Conservation (phyloP, 2,329 filamentous ascomycete species). For the Calonectria pseudoreteaudii region DNA sequence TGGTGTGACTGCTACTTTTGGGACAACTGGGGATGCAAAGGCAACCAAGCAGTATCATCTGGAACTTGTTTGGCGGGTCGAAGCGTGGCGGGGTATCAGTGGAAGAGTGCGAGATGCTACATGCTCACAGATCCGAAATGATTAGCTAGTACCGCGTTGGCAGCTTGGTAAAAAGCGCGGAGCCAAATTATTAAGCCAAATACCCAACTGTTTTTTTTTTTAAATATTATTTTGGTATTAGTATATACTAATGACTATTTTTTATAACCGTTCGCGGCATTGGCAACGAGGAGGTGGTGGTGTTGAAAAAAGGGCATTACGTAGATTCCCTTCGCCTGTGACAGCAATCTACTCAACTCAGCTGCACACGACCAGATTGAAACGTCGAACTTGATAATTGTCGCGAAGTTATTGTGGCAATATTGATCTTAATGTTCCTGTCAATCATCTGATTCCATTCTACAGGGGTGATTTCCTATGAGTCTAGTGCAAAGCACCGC, state of each 20-base stretch:
- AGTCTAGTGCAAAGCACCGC: constrained; percentile 65
- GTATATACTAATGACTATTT: no score
- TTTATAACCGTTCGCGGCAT: no score
- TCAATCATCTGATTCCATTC: no score
- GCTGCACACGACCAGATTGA: background rate
- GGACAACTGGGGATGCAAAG: constrained; percentile 3
- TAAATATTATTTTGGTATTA: no score
- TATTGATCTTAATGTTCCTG: background rate
- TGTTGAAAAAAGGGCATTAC: background rate
- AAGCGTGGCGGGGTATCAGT: background rate
- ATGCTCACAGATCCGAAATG: background rate
- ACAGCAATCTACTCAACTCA: background rate
- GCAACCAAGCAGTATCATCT: background rate
- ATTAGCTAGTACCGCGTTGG: no score
- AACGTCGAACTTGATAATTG: background rate
- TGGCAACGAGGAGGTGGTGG: background rate
- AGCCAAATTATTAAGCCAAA: no score
- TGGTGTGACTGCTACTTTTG: constrained; percentile 3
- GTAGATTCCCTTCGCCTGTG: background rate
- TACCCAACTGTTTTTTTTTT: no score
- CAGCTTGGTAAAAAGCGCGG: no score
- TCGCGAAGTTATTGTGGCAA: background rate
- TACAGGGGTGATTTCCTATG: background rate
- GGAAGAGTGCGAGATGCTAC: constrained; percentile 1
- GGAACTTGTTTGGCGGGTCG: background rate